These are phyloP conservation scores for Spathaspora sp. DNA, from an alignment of 1,139 yeast genomes.

Conservation along the genomic window DNA sequence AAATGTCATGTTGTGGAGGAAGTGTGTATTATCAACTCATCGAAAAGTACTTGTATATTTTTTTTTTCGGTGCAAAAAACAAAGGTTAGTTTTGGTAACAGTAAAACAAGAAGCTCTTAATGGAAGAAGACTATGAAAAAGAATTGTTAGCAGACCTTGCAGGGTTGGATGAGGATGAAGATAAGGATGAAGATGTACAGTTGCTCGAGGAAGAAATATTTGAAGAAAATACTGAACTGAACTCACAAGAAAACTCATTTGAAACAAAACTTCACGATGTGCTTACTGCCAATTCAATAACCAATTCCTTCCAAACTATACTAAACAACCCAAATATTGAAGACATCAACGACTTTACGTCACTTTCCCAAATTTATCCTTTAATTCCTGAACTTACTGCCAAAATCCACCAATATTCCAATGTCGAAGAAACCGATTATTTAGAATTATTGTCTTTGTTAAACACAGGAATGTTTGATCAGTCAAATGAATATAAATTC, in stretches of 20 bases:
- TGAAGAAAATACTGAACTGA: background rate
- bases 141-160: constrained; percentile 37
- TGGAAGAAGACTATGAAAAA: constrained; percentile 28
- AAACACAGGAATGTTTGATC: constrained; percentile 27
- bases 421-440: constrained; percentile 30
- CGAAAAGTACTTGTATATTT: constrained; percentile 1
- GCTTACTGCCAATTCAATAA: constrained; percentile 11
- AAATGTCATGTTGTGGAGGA: constrained; percentile 14
- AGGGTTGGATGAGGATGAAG: constrained; percentile 20
- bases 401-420: constrained; percentile 23
- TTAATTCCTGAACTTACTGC: constrained; percentile 26
- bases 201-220: constrained; percentile 6
- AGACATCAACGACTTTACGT: constrained; percentile 18
- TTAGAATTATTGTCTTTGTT: constrained; percentile 33
- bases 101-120: background rate
- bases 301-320: constrained; percentile 14
- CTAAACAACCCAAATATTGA: constrained; percentile 19
- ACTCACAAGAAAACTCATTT: constrained; percentile 6
- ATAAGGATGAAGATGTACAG: constrained; percentile 9
- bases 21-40: too few relatives aligned
- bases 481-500: constrained; percentile 46
- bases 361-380: constrained; percentile 24
- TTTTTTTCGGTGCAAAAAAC: too few relatives aligned
- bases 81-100: constrained; percentile 2
- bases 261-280: constrained; percentile 15